Percentiles rank a stretch among this genome's conserved stretches.
phyloP scores from a whole-genome alignment of 176 grass and related monocot genomes.

The Bromus sterilis region DNA sequence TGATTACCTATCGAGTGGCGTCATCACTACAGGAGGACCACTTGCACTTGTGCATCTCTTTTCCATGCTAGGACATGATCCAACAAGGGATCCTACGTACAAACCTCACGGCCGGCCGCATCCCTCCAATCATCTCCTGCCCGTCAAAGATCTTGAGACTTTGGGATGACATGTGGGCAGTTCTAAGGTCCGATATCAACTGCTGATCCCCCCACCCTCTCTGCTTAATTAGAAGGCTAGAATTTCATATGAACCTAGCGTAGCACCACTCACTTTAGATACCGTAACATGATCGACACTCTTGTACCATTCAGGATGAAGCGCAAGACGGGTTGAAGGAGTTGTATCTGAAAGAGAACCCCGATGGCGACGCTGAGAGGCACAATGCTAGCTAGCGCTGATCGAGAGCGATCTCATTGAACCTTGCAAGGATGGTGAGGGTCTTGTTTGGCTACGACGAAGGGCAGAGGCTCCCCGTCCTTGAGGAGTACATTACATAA shows the following conservation, averaged over 20 bases:
- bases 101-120: not conserved
- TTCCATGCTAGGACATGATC: slow-evolving; percentile 31
- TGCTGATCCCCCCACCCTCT: too few relatives aligned
- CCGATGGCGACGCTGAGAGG: not conserved
- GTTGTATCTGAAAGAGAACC: slow-evolving; percentile 53
- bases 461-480: slow-evolving; percentile 20
- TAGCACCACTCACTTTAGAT: not conserved
- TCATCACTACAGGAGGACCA: slow-evolving; percentile 28
- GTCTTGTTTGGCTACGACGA: slow-evolving; percentile 50
- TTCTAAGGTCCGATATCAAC: slow-evolving; percentile 30
- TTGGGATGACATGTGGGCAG: slow-evolving; percentile 66
- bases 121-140: slow-evolving; percentile 22
- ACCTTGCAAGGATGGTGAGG: slow-evolving; percentile 37
- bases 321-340: slow-evolving; percentile 37
- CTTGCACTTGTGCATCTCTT: not conserved
- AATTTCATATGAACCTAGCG: too few relatives aligned
- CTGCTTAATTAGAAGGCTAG: too few relatives aligned
- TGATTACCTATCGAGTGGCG: slow-evolving; percentile 40
- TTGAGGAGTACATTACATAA: slow-evolving; percentile 48
- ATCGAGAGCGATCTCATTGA: slow-evolving; percentile 28
- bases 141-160: slow-evolving; percentile 50
- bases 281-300: not conserved
- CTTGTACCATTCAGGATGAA: slow-evolving; percentile 38
- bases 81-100: not conserved
- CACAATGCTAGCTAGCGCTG: slow-evolving; percentile 34